Conservation (phyloP, 768 basidiomycete genomes). For the Mycena epipterygia region DNA sequence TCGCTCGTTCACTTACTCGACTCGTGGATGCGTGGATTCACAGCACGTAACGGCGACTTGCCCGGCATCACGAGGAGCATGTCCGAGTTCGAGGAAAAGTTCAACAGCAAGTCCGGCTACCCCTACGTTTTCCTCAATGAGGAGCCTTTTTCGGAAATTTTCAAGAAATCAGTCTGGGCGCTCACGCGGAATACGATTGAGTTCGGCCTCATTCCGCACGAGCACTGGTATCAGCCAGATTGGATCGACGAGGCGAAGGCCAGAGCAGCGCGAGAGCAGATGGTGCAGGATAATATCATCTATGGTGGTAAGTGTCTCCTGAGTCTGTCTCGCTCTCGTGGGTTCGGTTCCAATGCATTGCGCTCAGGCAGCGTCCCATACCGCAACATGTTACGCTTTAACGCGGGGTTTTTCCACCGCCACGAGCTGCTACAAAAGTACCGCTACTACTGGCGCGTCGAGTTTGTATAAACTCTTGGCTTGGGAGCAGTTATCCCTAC, state of each 20-base stretch:
- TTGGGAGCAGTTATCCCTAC: too few species aligned
- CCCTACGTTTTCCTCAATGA: conserved; percentile 95
- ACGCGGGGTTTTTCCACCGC: conserved; percentile 62
- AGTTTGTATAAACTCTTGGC: conserved; percentile 41
- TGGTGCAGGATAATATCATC: conserved; percentile 66
- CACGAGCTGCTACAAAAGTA: conserved; percentile 66
- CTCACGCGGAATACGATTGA: conserved; percentile 47
- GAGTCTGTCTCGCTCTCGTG: conserved; percentile 23
- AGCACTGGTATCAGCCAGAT: conserved; percentile 83
- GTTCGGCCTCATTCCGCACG: conserved; percentile 77
- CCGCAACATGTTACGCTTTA: conserved; percentile 38
- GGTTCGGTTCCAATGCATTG: neutral
- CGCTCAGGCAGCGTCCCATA: conserved; percentile 21
- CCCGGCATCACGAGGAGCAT: conserved; percentile 73
- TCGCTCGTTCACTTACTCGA: neutral
- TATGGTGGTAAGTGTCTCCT: conserved; percentile 55
- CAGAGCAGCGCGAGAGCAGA: conserved; percentile 64
- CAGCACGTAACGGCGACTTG: conserved; percentile 74
- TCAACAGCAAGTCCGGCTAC: conserved; percentile 81
- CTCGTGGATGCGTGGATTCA: neutral
- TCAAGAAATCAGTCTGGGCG: conserved; percentile 65
- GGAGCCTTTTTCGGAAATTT: conserved; percentile 79
- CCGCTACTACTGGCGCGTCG: conserved; percentile 75
- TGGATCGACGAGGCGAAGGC: conserved; percentile 85
- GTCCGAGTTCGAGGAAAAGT: conserved; percentile 77